Percentiles rank a stretch among this genome's conserved stretches.
Evolutionary conservation across 768 basidiomycete species (phyloP).

Genomic region (Kwoniella europaea): DNA sequence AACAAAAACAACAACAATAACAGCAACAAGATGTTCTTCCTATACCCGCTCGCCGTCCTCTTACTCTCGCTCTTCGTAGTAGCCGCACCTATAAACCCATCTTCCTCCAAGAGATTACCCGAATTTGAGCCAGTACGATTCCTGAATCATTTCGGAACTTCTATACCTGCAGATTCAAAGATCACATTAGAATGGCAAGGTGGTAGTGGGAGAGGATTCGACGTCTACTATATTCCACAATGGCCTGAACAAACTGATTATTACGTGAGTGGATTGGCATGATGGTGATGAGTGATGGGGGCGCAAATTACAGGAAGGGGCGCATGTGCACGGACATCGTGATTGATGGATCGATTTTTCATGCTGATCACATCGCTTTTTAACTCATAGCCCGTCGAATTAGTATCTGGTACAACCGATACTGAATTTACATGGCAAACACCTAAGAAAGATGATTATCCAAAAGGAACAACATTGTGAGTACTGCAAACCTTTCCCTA

Average conservation of each 20-base stretch:
- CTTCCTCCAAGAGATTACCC: not conserved
- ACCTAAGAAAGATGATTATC: slow-evolving; percentile 15
- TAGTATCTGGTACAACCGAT: slow-evolving; percentile 11
- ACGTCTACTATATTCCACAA: slow-evolving; percentile 35
- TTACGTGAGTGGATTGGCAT: slow-evolving; percentile 15
- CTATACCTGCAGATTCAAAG: slow-evolving; percentile 18
- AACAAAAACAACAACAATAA: no score
- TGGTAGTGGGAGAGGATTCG: slow-evolving; percentile 26
- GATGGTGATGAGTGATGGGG: not conserved
- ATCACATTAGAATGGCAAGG: slow-evolving; percentile 27
- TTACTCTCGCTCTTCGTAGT: slow-evolving; percentile 18
- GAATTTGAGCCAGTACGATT: slow-evolving; percentile 16
- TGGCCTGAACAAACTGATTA: slow-evolving; percentile 32
- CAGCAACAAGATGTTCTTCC: slow-evolving; percentile 19
- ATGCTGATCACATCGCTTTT: not conserved
- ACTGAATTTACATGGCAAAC: slow-evolving; percentile 26
- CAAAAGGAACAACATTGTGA: slow-evolving; percentile 32
- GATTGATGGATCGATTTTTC: not conserved
- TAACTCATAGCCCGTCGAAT: slow-evolving; percentile 22
- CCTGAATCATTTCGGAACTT: slow-evolving; percentile 26
- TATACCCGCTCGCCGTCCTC: slow-evolving; percentile 20
- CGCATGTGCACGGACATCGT: not conserved
- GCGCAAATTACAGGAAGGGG: not conserved
- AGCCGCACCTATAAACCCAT: slow-evolving; percentile 7
- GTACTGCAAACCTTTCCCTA: not conserved